Evolutionary conservation across 2,329 filamentous ascomycete genomes (phyloP), one percentile per base, ranked within the genome.

Genomic region (Pseudophaeomoniella oleicola): DNA sequence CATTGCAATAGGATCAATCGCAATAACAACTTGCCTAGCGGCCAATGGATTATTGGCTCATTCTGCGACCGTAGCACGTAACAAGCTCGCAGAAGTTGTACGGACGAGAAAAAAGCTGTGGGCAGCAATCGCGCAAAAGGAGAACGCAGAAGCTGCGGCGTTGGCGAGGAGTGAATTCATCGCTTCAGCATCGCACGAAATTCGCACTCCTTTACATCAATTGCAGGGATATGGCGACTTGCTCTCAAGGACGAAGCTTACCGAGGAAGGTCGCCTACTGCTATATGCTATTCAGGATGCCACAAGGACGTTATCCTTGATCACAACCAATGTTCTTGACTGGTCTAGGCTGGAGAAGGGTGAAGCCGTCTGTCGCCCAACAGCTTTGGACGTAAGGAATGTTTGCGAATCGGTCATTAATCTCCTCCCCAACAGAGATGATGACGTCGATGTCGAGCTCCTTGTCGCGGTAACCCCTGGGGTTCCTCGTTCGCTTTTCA

Each of bases 321-420:
- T 57, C 36, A 57, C 54, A 4, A 54, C 51, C 12, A 57, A 56
- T 35, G 54, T 57, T 10, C 42, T 57, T 14, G 54, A 57, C 36
- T 57, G 53, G 53, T 56, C 53, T 17, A 50, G 53, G 30, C 39
- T 57, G n/a, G 54, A 57, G 30, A 50, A 55, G 36, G 44, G 46
- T 10, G 53, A 56, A 37, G 45, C 49, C 5, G 44, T 47, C 2
- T 53, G 45, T 31, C 51, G 53, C 14, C 52, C 53, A n/a, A 46
- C 44, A 1, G 46, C 46, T 34, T 38, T 57, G 3, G 48, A 57
- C 19, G 42, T 57, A 12, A 43, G 53, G 32, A 46, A 44, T 27
- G 51, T 55, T 16, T 53, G 50, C 33, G 53, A 57, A 39, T 54
- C 53, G 2, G 49, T 57, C 14, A 38, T 57, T 13, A 38, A 47